phyloP scores from a whole-genome alignment of 2,329 filamentous ascomycete genomes.

The Colletotrichum endophyticum region DNA sequence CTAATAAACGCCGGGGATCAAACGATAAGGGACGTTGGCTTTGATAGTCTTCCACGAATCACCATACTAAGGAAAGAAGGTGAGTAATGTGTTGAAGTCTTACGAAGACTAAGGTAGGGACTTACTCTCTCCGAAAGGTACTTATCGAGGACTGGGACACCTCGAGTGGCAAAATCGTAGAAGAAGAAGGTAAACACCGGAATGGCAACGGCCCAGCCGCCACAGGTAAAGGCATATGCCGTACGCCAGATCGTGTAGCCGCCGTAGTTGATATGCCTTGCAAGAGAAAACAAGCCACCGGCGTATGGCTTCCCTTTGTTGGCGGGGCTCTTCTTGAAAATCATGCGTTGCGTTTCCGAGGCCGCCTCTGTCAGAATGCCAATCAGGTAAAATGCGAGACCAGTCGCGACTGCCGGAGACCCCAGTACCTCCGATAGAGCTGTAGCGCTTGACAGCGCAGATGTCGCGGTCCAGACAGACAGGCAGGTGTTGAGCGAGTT shows the following conservation, averaged over 20 bases:
- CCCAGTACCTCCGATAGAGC: not conserved
- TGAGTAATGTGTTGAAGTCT: not conserved
- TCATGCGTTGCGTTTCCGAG: not conserved
- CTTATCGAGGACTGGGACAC: not conserved
- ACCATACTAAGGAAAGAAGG: not conserved
- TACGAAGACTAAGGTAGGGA: not conserved
- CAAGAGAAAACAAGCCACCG: not conserved
- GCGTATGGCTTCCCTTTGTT: not conserved
- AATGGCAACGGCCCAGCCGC: not conserved
- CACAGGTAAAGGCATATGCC: not conserved
- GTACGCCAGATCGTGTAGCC: not conserved
- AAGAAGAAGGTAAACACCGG: not conserved
- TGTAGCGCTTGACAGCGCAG: not conserved
- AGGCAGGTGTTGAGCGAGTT: not conserved
- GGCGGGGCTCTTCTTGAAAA: not conserved
- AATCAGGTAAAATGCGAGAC: not conserved
- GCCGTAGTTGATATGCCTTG: conserved; percentile 1
- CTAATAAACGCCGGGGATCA: not conserved
- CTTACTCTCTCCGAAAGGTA: not conserved
- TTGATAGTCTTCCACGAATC: not conserved
- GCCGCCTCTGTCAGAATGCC: not conserved
- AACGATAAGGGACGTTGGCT: not conserved
- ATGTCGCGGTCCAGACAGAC: not conserved
- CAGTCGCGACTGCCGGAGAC: not conserved
- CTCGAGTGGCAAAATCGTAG: not conserved